phyloP scores from a whole-genome alignment of 2,329 filamentous ascomycete species.

The Ilyonectria destructans region DNA sequence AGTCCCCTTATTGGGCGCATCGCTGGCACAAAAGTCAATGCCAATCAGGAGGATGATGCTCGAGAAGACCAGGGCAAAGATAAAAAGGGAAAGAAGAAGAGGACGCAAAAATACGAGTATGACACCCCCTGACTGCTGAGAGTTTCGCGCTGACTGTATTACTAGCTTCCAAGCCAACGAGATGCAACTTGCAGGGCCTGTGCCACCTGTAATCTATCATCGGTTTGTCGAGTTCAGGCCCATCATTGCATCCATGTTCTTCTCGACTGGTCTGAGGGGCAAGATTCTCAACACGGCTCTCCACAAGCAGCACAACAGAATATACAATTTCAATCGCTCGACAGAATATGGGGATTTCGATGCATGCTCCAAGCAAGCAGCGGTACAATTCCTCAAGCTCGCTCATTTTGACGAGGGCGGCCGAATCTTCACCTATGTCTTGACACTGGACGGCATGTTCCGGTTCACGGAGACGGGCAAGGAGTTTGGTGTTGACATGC shows the following conservation, averaged over 20 bases:
- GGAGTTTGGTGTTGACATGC: conserved; percentile 92
- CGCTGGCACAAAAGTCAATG: conserved; percentile 79
- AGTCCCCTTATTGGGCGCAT: conserved; percentile 91
- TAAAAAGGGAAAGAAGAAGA: conserved; percentile 57
- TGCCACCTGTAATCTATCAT: conserved; percentile 87
- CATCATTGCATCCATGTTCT: conserved; percentile 92
- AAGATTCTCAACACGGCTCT: conserved; percentile 87
- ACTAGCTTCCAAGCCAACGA: conserved; percentile 92
- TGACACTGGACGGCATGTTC: conserved; percentile 89
- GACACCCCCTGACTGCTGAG: conserved; percentile 43
- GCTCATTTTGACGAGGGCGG: conserved; percentile 90
- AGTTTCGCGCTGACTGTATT: conserved; percentile 31
- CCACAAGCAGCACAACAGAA: conserved; percentile 89
- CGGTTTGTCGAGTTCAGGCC: conserved; percentile 94
- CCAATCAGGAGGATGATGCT: conserved; percentile 68
- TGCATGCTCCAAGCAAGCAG: conserved; percentile 78
- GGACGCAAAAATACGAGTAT: conserved; percentile 83
- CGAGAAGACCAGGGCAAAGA: conserved; percentile 43
- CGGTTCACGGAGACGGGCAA: conserved; percentile 97
- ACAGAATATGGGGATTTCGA: conserved; percentile 82
- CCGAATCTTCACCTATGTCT: conserved; percentile 91
- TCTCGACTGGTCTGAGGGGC: conserved; percentile 82
- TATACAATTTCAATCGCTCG: conserved; percentile 89
- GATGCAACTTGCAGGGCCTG: conserved; percentile 88
- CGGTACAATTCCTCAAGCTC: conserved; percentile 87